phyloP scores from a whole-genome alignment of 371 early-diverging fungal species.

The Mucor velutinosus region DNA sequence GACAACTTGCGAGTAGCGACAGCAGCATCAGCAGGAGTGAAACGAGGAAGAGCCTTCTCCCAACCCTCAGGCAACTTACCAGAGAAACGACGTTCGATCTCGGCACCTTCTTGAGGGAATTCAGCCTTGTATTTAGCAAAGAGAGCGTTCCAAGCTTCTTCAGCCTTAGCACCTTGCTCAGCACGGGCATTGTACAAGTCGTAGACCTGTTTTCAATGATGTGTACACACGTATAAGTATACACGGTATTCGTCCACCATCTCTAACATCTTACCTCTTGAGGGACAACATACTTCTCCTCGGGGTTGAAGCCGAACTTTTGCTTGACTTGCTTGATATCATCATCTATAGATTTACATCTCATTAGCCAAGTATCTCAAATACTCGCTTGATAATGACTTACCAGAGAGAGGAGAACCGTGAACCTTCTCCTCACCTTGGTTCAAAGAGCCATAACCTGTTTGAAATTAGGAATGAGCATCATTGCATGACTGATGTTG shows the following conservation, averaged over 20 bases:
- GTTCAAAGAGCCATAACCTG: constrained; percentile 81
- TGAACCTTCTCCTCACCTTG: constrained; percentile 91
- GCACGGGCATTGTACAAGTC: constrained; percentile 66
- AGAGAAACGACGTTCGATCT: constrained; percentile 78
- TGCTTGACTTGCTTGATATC: constrained; percentile 88
- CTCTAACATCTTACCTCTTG: constrained; percentile 35
- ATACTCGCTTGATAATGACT: background rate
- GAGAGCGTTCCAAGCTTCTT: constrained; percentile 77
- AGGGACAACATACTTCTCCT: constrained; percentile 76
- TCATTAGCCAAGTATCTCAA: background rate
- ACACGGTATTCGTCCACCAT: background rate
- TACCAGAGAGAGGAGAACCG: constrained; percentile 87
- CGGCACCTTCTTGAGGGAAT: constrained; percentile 70
- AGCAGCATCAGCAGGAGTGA: constrained; percentile 78
- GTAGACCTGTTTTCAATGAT: constrained; percentile 44
- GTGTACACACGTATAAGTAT: background rate
- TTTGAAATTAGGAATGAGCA: background rate
- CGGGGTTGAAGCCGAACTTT: constrained; percentile 83
- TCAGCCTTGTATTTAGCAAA: constrained; percentile 66
- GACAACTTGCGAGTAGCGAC: constrained; percentile 92
- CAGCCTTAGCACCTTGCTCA: constrained; percentile 60
- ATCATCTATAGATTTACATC: constrained; percentile 55
- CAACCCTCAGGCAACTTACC: constrained; percentile 79
- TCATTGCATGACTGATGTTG: background rate
- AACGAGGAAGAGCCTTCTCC: constrained; percentile 75